Conservation (phyloP, 1,284 basidiomycete genomes). For the Cutaneotrichosporon arboriforme region DNA sequence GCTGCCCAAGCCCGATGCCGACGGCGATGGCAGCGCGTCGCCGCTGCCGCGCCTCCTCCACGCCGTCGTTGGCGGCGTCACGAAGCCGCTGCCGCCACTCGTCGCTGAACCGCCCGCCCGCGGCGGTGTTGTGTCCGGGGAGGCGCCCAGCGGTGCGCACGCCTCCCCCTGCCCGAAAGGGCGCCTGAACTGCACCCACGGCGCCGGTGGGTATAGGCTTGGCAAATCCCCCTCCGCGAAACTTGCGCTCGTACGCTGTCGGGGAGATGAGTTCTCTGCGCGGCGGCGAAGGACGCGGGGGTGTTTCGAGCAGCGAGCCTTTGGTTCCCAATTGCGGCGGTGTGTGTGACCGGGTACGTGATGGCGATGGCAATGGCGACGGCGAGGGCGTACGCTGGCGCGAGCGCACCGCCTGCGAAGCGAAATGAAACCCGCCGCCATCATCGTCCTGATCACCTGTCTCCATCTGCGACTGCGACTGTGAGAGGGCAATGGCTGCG, state of each 20-base stretch:
- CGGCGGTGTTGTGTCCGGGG: slow-evolving; percentile 13
- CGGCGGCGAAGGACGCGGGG: too few species aligned
- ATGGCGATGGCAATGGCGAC: not conserved
- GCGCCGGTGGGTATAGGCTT: too few species aligned
- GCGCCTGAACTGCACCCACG: too few species aligned
- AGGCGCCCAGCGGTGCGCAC: slow-evolving; percentile 32
- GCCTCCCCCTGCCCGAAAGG: slow-evolving; percentile 38
- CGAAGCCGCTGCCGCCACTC: slow-evolving; percentile 1
- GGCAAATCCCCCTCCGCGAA: not conserved
- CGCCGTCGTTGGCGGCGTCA: not conserved
- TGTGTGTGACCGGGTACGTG: not conserved
- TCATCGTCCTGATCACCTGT: slow-evolving; percentile 1
- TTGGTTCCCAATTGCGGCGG: too few species aligned
- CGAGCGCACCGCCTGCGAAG: not conserved
- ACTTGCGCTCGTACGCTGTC: not conserved
- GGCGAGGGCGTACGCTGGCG: not conserved
- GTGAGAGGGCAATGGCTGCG: slow-evolving; percentile 2
- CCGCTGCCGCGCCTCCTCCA: slow-evolving; percentile 1
- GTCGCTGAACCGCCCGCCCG: not conserved
- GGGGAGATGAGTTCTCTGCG: too few species aligned
- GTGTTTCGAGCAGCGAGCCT: too few species aligned
- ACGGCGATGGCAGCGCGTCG: slow-evolving; percentile 13
- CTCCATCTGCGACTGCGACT: slow-evolving; percentile 1
- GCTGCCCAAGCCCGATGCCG: slow-evolving; percentile 1
- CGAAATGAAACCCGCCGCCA: slow-evolving; percentile 5